Evolutionary conservation across 2,329 filamentous ascomycete genomes (phyloP).

Genomic region (Phaeosphaeriaceae sp.): DNA sequence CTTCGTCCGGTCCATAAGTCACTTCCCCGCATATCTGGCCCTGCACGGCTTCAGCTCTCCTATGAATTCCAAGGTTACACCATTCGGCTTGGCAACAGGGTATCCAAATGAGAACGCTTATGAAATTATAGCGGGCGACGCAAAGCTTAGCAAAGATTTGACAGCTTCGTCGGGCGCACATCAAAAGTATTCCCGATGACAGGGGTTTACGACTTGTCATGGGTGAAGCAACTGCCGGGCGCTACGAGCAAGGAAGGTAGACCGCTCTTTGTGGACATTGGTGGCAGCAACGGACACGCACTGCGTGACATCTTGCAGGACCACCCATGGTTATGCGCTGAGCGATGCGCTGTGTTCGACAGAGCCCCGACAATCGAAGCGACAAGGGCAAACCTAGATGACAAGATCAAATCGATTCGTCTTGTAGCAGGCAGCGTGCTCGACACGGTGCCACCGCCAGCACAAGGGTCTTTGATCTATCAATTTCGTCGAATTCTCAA

Average conservation of each 20-base stretch:
- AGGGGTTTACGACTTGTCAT: neutral
- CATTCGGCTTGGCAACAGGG: neutral
- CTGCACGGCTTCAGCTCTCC: constrained; percentile 1
- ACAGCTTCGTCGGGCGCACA: neutral
- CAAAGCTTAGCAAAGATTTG: constrained; percentile 2
- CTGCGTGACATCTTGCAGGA: constrained; percentile 1
- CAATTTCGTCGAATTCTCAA: constrained; percentile 1
- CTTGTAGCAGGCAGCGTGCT: neutral
- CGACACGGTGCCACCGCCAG: neutral
- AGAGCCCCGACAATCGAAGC: neutral
- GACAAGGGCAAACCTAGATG: neutral
- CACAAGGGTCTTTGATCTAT: neutral
- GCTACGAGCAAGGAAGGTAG: neutral
- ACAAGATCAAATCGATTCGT: neutral
- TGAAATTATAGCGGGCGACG: neutral
- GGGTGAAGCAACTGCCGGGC: neutral
- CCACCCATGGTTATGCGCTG: neutral
- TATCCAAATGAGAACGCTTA: neutral
- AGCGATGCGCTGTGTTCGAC: neutral
- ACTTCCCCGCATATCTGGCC: neutral
- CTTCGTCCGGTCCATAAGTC: neutral
- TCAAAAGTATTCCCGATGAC: neutral
- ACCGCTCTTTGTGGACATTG: constrained; percentile 1
- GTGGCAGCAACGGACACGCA: neutral
- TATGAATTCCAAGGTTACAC: neutral